These are phyloP conservation scores for Solanum aculeatissimum DNA, from an alignment of 305 asterid genomes.

Conservation along the genomic window DNA sequence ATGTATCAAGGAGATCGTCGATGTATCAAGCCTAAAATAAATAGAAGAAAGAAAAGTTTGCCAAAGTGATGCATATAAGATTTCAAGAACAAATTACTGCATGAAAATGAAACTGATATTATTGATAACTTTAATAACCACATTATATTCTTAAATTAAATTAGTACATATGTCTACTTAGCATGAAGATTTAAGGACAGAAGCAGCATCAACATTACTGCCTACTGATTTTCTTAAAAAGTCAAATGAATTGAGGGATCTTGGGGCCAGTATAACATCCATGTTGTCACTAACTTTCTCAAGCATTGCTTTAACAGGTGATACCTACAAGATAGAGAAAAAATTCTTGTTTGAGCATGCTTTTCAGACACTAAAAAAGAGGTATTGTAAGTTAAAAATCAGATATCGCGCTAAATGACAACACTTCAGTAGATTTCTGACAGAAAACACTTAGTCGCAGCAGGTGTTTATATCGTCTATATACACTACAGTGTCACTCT, in stretches of 20 bases:
- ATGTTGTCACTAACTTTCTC: constrained; percentile 35
- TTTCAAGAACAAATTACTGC: neutral
- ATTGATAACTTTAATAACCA: neutral
- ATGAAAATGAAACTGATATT: neutral
- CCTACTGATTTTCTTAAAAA: constrained; percentile 24
- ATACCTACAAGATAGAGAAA: constrained; percentile 40
- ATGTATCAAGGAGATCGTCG: neutral
- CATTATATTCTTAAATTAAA: neutral
- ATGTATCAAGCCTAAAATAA: neutral
- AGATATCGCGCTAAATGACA: neutral
- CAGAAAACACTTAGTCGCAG: neutral
- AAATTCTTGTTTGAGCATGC: neutral
- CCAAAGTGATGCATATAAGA: neutral
- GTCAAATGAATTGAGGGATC: constrained; percentile 53
- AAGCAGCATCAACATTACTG: constrained; percentile 5
- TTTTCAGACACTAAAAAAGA: neutral
- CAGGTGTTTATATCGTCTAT: neutral
- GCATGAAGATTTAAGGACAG: constrained; percentile 5
- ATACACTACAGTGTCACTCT: neutral
- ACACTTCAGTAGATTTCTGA: neutral
- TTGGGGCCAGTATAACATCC: constrained; percentile 38
- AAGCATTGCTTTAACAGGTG: constrained; percentile 29
- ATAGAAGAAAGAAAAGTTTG: neutral
- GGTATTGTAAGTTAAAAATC: neutral
- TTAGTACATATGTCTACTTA: neutral